Evolutionary conservation across 108 stramenopile species (phyloP).

Genomic region (Cyclostephanos tholiformis): DNA sequence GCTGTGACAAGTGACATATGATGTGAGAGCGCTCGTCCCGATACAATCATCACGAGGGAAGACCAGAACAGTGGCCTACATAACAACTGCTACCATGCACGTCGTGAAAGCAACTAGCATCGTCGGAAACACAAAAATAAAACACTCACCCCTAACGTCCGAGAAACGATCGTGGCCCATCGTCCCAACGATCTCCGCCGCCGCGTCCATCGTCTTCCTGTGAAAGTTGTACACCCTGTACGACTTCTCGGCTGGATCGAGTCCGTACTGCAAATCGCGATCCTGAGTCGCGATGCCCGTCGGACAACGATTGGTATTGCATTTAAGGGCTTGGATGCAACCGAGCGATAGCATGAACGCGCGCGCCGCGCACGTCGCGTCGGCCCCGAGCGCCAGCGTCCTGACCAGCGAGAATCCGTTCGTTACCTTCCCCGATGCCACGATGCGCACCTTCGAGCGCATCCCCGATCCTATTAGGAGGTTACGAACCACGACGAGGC

Average conservation of each 20-base stretch:
- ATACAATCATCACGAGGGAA: background rate
- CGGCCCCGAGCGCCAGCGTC: constrained; percentile 82
- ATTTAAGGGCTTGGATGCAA: constrained; percentile 91
- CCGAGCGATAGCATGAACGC: constrained; percentile 83
- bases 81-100: no score
- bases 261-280: constrained; percentile 48
- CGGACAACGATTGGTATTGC: constrained; percentile 89
- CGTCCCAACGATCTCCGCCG: constrained; percentile 53
- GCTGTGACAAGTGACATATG: background rate
- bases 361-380: constrained; percentile 79
- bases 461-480: constrained; percentile 78
- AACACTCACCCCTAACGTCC: constrained; percentile 1
- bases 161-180: constrained; percentile 33
- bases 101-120: no score
- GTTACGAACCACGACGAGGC: constrained; percentile 66
- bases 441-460: constrained; percentile 61
- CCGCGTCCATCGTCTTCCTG: constrained; percentile 47
- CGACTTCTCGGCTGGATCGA: constrained; percentile 33
- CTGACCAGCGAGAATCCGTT: constrained; percentile 76
- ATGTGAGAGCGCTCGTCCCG: background rate
- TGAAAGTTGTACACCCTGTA: constrained; percentile 52
- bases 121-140: no score
- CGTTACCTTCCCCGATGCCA: constrained; percentile 77
- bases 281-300: constrained; percentile 89
- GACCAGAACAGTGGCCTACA: no score